Conservation (phyloP, 2,329 filamentous ascomycete species). For the Periconia digitata region DNA sequence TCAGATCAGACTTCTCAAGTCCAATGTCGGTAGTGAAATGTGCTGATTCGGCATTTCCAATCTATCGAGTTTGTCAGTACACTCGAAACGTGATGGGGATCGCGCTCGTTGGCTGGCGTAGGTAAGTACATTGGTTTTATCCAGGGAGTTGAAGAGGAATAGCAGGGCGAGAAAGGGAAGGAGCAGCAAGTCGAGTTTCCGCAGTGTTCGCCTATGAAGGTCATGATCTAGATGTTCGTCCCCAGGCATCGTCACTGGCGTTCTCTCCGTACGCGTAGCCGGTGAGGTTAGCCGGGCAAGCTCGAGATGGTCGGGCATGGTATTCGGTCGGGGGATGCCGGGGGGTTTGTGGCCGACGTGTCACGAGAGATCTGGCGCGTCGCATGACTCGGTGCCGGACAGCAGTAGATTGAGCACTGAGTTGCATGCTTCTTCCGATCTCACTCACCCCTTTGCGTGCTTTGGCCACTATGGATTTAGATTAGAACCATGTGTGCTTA, state of each 20-base stretch:
- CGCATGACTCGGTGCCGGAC: not conserved
- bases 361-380: not conserved
- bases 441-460: not conserved
- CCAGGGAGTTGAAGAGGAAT: slow-evolving; percentile 56
- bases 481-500: not conserved
- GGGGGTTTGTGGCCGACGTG: not conserved
- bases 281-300: slow-evolving; percentile 5
- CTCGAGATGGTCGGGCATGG: slow-evolving; percentile 12
- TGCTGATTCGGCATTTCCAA: slow-evolving; percentile 59
- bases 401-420: not conserved
- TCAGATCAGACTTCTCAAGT: slow-evolving; percentile 54
- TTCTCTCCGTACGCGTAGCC: not conserved
- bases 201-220: slow-evolving; percentile 43
- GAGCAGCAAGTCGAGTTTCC: slow-evolving; percentile 54
- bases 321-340: not conserved
- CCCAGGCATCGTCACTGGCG: slow-evolving; percentile 8
- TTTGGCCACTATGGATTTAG: not conserved
- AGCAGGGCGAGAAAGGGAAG: slow-evolving; percentile 55
- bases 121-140: slow-evolving; percentile 54
- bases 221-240: slow-evolving; percentile 8
- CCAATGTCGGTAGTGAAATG: slow-evolving; percentile 62
- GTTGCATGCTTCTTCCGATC: not conserved
- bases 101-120: no score
- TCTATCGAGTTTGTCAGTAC: slow-evolving; percentile 25
- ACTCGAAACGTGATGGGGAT: not conserved